A percentile compares a stretch with the other conserved stretches of the same genome.
Evolutionary conservation across 2,329 filamentous ascomycete genomes (phyloP).

Genomic region (Trichoderma lentiforme): DNA sequence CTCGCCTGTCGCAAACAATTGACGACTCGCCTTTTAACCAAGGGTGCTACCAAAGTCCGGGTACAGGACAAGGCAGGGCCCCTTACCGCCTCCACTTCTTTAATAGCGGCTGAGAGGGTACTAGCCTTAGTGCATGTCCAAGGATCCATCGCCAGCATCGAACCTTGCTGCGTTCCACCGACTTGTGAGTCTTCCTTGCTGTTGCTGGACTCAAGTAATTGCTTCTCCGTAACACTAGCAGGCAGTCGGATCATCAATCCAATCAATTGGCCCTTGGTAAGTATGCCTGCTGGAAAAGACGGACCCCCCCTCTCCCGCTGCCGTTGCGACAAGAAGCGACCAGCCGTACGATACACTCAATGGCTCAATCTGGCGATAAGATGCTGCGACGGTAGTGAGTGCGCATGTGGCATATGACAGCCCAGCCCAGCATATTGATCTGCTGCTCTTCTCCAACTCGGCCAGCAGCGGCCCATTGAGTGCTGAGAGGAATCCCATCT

Average conservation of each 20-base stretch:
- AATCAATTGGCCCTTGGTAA: not conserved
- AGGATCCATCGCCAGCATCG: not conserved
- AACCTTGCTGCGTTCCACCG: not conserved
- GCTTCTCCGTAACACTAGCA: not conserved
- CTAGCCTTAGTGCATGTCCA: not conserved
- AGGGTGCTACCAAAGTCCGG: not conserved
- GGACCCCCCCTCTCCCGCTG: not conserved
- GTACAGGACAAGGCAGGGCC: not conserved
- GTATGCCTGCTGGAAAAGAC: not conserved
- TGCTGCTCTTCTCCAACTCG: not conserved
- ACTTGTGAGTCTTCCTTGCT: not conserved
- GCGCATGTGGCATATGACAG: not conserved
- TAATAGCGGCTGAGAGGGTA: not conserved
- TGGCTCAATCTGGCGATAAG: not conserved
- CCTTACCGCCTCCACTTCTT: not conserved
- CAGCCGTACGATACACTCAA: not conserved
- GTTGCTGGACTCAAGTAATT: not conserved
- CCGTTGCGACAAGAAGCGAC: not conserved
- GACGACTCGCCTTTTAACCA: not conserved
- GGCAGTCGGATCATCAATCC: not conserved
- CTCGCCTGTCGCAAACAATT: conserved; percentile 13
- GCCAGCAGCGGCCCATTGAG: not conserved
- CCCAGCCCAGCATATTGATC: not conserved
- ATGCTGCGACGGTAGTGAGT: not conserved
- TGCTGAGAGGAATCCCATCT: not conserved